Base-by-base conservation (phyloP, 2,329 filamentous ascomycete genomes). In the Fusarium fujikuroi region DNA sequence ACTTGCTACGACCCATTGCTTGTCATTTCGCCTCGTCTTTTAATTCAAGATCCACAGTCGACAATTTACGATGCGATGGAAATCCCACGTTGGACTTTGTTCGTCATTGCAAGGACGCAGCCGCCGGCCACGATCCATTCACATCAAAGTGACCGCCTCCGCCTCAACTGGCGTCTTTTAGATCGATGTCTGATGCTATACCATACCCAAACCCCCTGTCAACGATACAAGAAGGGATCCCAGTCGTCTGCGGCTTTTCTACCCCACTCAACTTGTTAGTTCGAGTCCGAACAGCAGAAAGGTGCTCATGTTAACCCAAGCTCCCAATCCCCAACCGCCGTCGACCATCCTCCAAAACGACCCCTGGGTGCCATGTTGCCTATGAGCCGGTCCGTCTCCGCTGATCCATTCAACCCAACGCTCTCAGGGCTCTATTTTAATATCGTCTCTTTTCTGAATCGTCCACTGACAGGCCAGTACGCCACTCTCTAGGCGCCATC, bases 401-500 rank as follows among this genome's bases (percentile, higher is more conserved):
- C 75, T 78, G 75, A 77, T 77, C 75, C 75, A 77, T 77, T 70
- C 67, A 72, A 76, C 73, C 75, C 69, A 79, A 74, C 76, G 72
- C 75, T 72, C 71, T 71, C 74, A 78, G 73, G 68, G 76, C 79
- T 80, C 83, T 85, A 83, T 84, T 85, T 84, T 85, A 83, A 85
- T 83, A 83, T 81, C 44, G 79, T 77, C 76, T 80, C 72, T 77
- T 73, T 72, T 72, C 68, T 73, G 60, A 74, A 62, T 76, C 81
- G 78, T 82, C 84, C 84, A 85, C 79, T 85, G 80, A 83, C 81
- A 83, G 78, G 79, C 79, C 80, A 79, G 78, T 74, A 80, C 79
- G 78, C 78, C 75, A 75, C 78, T 76, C 73, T 76, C 77, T 84
- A 85, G 82, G 81, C 84, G 84, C 85, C 83, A 79, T 80, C 81